Evolutionary conservation across 768 basidiomycete species (phyloP).

Genomic region (Boletus speciosus): DNA sequence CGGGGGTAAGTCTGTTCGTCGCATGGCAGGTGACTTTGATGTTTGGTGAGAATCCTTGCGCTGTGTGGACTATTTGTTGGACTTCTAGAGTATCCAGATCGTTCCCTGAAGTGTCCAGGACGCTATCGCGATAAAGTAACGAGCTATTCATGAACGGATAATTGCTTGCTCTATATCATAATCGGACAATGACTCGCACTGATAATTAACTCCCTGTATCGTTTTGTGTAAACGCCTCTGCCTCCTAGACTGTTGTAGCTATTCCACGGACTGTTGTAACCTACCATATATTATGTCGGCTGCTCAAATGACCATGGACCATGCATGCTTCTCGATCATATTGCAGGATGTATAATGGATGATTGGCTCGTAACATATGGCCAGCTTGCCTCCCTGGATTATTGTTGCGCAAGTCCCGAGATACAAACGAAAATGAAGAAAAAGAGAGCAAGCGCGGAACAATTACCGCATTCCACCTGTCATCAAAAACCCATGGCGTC

Average conservation of each 20-base stretch:
- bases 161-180: conserved; percentile 2
- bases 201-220: conserved; percentile 1
- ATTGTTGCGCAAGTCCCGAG: conserved; percentile 12
- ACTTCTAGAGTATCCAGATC: neutral
- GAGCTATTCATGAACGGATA: neutral
- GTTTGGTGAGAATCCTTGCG: neutral
- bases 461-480: neutral
- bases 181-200: neutral
- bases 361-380: conserved; percentile 6
- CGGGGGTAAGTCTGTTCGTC: neutral
- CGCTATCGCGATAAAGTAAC: neutral
- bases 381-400: conserved; percentile 9
- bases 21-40: neutral
- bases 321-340: neutral
- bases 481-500: conserved; percentile 70
- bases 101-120: neutral
- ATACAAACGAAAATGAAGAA: conserved; percentile 14
- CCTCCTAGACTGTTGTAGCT: conserved; percentile 4
- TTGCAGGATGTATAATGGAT: neutral
- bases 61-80: neutral
- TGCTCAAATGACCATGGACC: neutral
- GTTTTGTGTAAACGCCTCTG: too few species aligned
- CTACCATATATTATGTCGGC: neutral
- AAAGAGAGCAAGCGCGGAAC: conserved; percentile 1
- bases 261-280: conserved; percentile 6